Percentiles rank a stretch among this genome's conserved stretches.
phyloP scores from a whole-genome alignment of 1,139 yeast species.

The Kodamaea fungicola region DNA sequence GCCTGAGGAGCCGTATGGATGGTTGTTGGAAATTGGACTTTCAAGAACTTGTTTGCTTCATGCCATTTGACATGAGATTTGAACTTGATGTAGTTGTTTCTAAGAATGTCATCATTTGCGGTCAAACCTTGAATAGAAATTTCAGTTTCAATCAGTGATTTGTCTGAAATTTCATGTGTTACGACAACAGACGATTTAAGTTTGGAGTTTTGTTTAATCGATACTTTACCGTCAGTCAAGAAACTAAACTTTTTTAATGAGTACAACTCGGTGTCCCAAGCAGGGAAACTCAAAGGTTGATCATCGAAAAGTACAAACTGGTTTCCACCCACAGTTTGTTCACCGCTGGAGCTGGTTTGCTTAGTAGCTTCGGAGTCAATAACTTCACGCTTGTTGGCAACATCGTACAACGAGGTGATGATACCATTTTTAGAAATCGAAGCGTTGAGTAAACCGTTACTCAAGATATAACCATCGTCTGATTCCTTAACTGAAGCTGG shows the following conservation, averaged over 20 bases:
- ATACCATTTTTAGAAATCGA: conserved; percentile 59
- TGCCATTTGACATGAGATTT: conserved; percentile 79
- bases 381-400: conserved; percentile 59
- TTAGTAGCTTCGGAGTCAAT: conserved; percentile 51
- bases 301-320: conserved; percentile 82
- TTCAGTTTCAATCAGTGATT: conserved; percentile 60
- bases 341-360: conserved; percentile 39
- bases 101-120: conserved; percentile 24
- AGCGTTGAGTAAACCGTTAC: conserved; percentile 61
- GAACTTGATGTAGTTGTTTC: conserved; percentile 46
- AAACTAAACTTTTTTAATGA: conserved; percentile 68
- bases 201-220: conserved; percentile 52
- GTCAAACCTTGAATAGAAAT: conserved; percentile 66
- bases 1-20: conserved; percentile 67
- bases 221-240: conserved; percentile 39
- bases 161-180: conserved; percentile 51
- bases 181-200: conserved; percentile 62
- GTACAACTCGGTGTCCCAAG: conserved; percentile 96
- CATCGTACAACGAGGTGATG: conserved; percentile 64
- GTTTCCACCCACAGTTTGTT: conserved; percentile 54
- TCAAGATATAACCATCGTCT: conserved; percentile 45
- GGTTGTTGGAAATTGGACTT: conserved; percentile 92
- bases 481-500: conserved; percentile 47
- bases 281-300: conserved; percentile 86
- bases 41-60: conserved; percentile 81